Evolutionary conservation across 148 eudicot genomes (phyloP), one percentile per base, ranked within the genome.

Genomic region (Simmondsia chinensis): DNA sequence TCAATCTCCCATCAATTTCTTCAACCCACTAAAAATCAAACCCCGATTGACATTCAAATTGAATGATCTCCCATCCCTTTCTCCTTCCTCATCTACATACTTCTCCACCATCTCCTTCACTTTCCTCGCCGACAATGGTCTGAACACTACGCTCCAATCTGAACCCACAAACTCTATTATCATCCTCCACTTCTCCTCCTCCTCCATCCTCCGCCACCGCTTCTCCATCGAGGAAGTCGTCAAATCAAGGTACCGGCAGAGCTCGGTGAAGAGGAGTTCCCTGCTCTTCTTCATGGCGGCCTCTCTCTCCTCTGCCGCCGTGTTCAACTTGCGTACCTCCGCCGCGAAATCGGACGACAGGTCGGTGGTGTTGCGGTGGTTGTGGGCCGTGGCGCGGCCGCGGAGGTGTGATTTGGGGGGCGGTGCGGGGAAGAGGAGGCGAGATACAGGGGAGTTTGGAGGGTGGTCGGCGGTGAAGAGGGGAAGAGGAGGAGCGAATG

Each of bases 71-170:
- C 19, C 1, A 25, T 61, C 7, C 40, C 27, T 21, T 1, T 44
- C 13, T 32, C 58, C 1, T 18, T 65, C 71, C 1, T 30, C 52
- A 9, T 14, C 44, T 56, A 80, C 53, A 47, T 74, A 60, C 20
- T 80, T 79, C 2, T 88, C 83, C 9, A 88, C 58, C 73, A 88
- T 52, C 24, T 70, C 83, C 30, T 61, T 75, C 15, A 80, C 79
- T 48, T 78, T 68, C 21, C 50, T 73, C 1, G 75, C 64, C 17
- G 91, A 80, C 19, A 88, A 64, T 7, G 97, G 97, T 39, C 80
- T 83, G 63, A 83, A 88, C 56, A 61, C 49, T 11, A 28, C 66
- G 30, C 83, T 76, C 97, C 97, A 88, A 25, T 68, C 73, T 4
- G 72, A 61, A n/a, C n/a, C n/a, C 39, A 87, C 75, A 63, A 87